Evolutionary conservation across 805 yeast genomes (phyloP), one percentile per base, ranked within the genome.

Genomic region (Saccharomyces kudriavzevii): DNA sequence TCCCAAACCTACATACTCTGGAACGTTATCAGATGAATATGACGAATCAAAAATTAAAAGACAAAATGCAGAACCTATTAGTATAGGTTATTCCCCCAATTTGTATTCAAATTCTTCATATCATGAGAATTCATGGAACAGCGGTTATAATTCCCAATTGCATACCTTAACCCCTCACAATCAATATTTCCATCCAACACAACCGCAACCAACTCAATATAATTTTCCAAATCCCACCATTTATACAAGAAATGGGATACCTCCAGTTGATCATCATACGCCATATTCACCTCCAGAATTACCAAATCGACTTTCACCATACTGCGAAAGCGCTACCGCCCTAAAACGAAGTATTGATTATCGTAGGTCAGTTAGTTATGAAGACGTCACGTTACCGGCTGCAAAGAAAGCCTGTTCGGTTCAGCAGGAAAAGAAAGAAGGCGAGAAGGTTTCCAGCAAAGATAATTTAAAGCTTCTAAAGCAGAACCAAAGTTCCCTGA

Each of bases 1-100:
- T 25, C 69, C 69, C 6, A 59, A 55, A 48, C 69, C 69, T 0
- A 56, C 67, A 5, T 65, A 60, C 20, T 65, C 69, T 2, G 69
- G 69, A 4, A 60, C 61, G 11, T 27, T 64, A 28, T 49, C 50
- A n/a, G 24, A 30, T 22, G 28, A 47, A 5, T 25, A 28, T 24
- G 25, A 35, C 8, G 49, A 40, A 50, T 27, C 48, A 10, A 40
- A 40, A 40, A 17, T 22, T 31, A 27, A 25, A 26, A 29, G 35
- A 10, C 43, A 25, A 22, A 45, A 45, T 14, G 22, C 20, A n/a
- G 48, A 45, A 9, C 11, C 40, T 14, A 22, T 13, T 40, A 20
- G 26, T 29, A 14, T 5, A 14, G 29, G n/a, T 29, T 28, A 35
- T n/a, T 43, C 25, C 2, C 22, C 46, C 8, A 26, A 10, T 40